Base-by-base conservation (phyloP, 495 filamentous ascomycete species). In the Podospora australis region DNA sequence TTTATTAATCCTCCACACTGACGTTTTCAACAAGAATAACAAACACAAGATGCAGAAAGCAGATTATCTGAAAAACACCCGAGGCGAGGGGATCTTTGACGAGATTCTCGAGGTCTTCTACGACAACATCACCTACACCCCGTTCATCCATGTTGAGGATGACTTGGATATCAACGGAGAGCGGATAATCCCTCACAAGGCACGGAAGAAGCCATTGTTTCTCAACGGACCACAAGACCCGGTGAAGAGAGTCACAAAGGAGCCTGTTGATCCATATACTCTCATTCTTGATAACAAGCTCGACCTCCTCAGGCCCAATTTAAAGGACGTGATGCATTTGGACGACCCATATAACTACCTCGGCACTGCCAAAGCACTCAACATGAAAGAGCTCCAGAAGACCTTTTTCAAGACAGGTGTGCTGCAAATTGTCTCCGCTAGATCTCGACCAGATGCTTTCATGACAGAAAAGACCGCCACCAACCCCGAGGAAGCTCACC, bases 11-110 rank as follows among this genome's bases (percentile, higher is more conserved):
- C 72, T 99, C 14, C 92, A 99, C 57, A 96, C 92, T 0, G 92
- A 99, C 62, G 88, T 94, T 9, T 96, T 96, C 79, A 99, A 99
- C 73, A 95, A 91, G 65, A 97, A 96, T 72, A 97, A 97, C 65
- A 97, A 96, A 69, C 80, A 90, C 58, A 99, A 97, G 67, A 99
- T 99, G 92, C 90, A 95, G 62, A 94, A 94, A 56, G 74, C 75
- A 0, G 92, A 97, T 50, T 99, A 99, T 64, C 77, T 96, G 44
- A 97, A 94, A 66, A 97, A 96, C 63, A 92, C 89, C 11, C 79
- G 81, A 7, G 86, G 85, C 1, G 88, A 96, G 61, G 89, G 89
- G 11, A 85, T 97, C 19, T 84, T 86, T 22, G 89, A 92, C 46
- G 92, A 96, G 45, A 87, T 97, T 22, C 73, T 96, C 5, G 89